These are phyloP conservation scores for Monoraphidium neglectum DNA, from an alignment of 139 green algal species.

Conservation along the genomic window DNA sequence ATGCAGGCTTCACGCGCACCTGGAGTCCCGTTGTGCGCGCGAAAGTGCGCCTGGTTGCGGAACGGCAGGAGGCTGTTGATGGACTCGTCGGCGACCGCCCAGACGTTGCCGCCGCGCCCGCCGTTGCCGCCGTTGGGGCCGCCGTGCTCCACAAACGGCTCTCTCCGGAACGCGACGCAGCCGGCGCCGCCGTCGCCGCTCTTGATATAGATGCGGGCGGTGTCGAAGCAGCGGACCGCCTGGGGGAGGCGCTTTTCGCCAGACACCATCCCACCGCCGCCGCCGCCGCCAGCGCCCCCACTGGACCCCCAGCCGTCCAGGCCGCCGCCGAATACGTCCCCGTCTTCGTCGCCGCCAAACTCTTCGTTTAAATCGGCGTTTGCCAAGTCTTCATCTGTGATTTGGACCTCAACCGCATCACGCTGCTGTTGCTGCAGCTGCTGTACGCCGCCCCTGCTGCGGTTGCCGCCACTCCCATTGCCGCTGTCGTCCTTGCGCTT, in stretches of 20 bases:
- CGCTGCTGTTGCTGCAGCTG: constrained; percentile 7
- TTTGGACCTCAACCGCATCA: not conserved
- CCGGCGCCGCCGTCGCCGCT: constrained; percentile 92
- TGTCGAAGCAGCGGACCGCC: constrained; percentile 95
- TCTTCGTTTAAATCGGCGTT: not conserved
- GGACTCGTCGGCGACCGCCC: constrained; percentile 68
- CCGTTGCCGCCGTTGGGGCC: constrained; percentile 92
- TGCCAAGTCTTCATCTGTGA: constrained; percentile 7
- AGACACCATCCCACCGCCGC: not conserved
- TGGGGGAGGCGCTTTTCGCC: constrained; percentile 62
- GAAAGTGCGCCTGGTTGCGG: constrained; percentile 68
- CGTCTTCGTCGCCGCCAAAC: not conserved
- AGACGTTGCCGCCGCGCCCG: constrained; percentile 85
- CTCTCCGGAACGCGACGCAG: constrained; percentile 93
- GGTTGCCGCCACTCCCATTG: not conserved
- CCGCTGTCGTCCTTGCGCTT: not conserved
- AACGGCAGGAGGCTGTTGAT: constrained; percentile 84
- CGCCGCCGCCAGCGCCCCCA: too few species aligned
- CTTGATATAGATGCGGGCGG: constrained; percentile 88
- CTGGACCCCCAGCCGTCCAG: not conserved
- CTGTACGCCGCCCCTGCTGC: not conserved
- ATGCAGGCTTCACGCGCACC: constrained; percentile 7
- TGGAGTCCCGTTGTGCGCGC: constrained; percentile 36
- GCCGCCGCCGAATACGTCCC: constrained; percentile 9
- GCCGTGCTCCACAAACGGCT: constrained; percentile 95